A percentile compares a stretch with the other conserved stretches of the same genome.
Conservation (phyloP, 2,329 filamentous ascomycete species). For the Apiospora sp. region DNA sequence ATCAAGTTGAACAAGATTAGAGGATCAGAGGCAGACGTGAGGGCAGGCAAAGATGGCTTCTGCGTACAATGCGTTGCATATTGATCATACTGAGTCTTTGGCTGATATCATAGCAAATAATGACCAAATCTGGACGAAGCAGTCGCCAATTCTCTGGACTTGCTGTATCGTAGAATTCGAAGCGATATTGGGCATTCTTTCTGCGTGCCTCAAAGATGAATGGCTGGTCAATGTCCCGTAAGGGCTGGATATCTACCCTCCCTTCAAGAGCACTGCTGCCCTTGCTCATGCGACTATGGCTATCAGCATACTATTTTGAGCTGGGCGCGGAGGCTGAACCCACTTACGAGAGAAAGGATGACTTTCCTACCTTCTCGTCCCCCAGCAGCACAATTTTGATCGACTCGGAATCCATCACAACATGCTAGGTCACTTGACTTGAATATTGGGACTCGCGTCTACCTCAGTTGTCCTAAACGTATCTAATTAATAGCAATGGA, state of each 20-base stretch:
- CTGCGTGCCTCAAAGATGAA: constrained; percentile 64
- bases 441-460: not conserved
- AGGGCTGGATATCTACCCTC: constrained; percentile 53
- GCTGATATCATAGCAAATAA: constrained; percentile 70
- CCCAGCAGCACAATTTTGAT: constrained; percentile 66
- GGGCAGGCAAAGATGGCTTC: constrained; percentile 23
- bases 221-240: constrained; percentile 67
- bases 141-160: constrained; percentile 66
- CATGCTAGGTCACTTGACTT: not conserved
- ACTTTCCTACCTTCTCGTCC: constrained; percentile 67
- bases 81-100: constrained; percentile 65
- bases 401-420: constrained; percentile 55
- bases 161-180: constrained; percentile 68
- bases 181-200: constrained; percentile 55
- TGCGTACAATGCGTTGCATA: constrained; percentile 62
- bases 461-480: too few relatives aligned
- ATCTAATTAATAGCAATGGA: not conserved
- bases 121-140: constrained; percentile 64
- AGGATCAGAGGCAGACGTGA: constrained; percentile 21
- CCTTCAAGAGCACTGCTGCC: constrained; percentile 50
- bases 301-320: constrained; percentile 20
- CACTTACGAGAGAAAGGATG: constrained; percentile 67
- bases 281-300: constrained; percentile 59
- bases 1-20: not conserved
- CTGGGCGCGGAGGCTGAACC: not conserved